Evolutionary conservation across 2,329 filamentous ascomycete species (phyloP).

Genomic region (Hypoxylon sp.): DNA sequence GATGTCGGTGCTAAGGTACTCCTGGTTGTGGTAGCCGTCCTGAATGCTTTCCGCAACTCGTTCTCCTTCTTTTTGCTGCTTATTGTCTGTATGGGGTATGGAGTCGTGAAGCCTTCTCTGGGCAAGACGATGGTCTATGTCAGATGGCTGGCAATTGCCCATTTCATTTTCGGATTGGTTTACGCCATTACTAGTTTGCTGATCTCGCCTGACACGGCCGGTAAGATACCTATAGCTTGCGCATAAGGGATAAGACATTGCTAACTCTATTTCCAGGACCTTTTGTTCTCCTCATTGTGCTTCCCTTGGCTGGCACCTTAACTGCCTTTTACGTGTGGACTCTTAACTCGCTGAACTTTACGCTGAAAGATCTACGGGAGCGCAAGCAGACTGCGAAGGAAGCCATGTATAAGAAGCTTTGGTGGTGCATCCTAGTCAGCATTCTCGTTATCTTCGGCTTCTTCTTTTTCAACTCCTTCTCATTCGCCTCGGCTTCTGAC

Average conservation of each 20-base stretch:
- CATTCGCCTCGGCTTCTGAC: constrained; percentile 85
- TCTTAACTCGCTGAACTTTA: constrained; percentile 91
- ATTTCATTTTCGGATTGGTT: constrained; percentile 94
- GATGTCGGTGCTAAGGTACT: constrained; percentile 86
- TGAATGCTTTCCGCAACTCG: constrained; percentile 94
- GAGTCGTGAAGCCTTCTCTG: constrained; percentile 92
- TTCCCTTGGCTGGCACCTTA: constrained; percentile 89
- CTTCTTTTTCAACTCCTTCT: constrained; percentile 98
- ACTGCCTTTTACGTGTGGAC: constrained; percentile 99
- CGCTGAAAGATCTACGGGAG: constrained; percentile 95
- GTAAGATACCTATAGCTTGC: constrained; percentile 54
- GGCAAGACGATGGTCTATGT: constrained; percentile 96
- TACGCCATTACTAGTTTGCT: constrained; percentile 92
- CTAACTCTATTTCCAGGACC: constrained; percentile 67
- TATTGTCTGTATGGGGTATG: constrained; percentile 99
- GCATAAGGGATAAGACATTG: not conserved
- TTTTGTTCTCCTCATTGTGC: constrained; percentile 89
- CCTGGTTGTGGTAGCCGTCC: constrained; percentile 88
- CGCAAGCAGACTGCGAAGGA: constrained; percentile 95
- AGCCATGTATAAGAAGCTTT: constrained; percentile 96
- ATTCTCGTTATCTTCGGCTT: constrained; percentile 97
- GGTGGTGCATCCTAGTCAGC: constrained; percentile 95
- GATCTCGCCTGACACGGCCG: constrained; percentile 87
- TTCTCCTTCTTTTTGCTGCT: constrained; percentile 98
- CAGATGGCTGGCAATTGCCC: constrained; percentile 87